Evolutionary conservation across 1,284 basidiomycete genomes (phyloP), one percentile per base, ranked within the genome.

Genomic region (Coriolopsis trogii): DNA sequence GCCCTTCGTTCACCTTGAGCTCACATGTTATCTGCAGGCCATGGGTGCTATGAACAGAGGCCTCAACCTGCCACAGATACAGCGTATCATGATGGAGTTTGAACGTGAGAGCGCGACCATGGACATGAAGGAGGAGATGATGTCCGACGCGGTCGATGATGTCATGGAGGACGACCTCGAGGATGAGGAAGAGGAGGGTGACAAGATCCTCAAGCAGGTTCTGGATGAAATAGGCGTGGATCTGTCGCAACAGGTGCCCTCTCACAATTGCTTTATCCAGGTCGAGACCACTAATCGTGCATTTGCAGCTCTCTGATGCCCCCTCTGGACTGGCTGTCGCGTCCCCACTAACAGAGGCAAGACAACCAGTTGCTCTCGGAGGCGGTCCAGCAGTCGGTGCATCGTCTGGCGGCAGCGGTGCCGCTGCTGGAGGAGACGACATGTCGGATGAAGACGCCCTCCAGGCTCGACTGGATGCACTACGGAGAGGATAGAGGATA

Each of bases 51-150:
- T 99, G 97, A 99, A 98, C 70, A 82, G 91, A 46, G 91, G 91
- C 30, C 82, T 99, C 63, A 99, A 99, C 70, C 81, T 99, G 10
- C 96, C 97, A 7, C 83, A 86, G 61, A 98, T 99, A 56, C 93
- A 95, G 69, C 85, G 86, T 46, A 98, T 99, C 67, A 95, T 99
- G 90, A 91, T 89, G 63, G 96, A 99, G 42, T 99, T 99, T 63
- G 96, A 99, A 75, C 90, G 88, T 65, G 97, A 99, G 73, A 96
- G 89, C 58, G 87, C 91, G 9, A 92, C 90, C 69, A 99, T 99
- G 97, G 96, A 99, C 72, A 99, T 99, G 97, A 99, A 98, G 73
- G 97, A 98, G 73, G 96, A 98, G 70, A 97, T 99, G 91, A 99
- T 99, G 96, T 93, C 90, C 31, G 97, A 99, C 56, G 91, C 95